These are phyloP conservation scores for Leptographium galeiforme DNA, from an alignment of 2,329 filamentous ascomycete genomes.

Conservation along the genomic window DNA sequence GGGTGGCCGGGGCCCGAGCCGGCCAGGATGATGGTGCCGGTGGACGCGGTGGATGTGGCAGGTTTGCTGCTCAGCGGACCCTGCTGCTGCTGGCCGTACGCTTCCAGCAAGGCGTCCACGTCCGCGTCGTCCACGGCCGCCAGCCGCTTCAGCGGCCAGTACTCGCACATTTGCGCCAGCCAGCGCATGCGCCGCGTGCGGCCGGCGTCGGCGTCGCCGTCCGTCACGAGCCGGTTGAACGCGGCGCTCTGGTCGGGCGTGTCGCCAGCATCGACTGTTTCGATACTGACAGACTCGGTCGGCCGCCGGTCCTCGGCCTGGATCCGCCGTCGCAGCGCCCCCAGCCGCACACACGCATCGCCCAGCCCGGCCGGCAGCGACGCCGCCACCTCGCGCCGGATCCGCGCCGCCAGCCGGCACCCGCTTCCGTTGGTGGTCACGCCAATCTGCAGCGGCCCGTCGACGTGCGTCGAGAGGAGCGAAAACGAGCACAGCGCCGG, in stretches of 20 bases:
- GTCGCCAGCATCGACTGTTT: constrained; percentile 30
- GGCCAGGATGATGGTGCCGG: constrained; percentile 70
- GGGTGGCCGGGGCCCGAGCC: constrained; percentile 90
- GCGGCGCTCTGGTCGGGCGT: constrained; percentile 61
- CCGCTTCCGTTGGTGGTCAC: constrained; percentile 91
- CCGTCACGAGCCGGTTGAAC: constrained; percentile 73
- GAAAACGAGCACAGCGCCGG: constrained; percentile 81
- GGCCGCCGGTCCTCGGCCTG: constrained; percentile 22
- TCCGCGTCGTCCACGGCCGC: constrained; percentile 70
- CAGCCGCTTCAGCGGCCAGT: constrained; percentile 82
- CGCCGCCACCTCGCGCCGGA: constrained; percentile 76
- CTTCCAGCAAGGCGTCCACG: constrained; percentile 60
- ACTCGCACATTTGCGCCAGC: constrained; percentile 94
- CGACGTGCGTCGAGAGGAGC: constrained; percentile 74
- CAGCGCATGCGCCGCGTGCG: constrained; percentile 79
- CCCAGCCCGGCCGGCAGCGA: constrained; percentile 66
- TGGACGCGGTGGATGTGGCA: too few relatives aligned
- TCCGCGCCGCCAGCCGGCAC: constrained; percentile 82
- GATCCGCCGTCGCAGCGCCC: constrained; percentile 55
- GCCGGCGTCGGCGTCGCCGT: constrained; percentile 58
- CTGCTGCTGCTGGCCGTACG: constrained; percentile 37
- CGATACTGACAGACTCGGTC: not conserved
- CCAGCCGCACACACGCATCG: constrained; percentile 61
- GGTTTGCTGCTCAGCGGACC: too few relatives aligned
- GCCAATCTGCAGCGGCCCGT: constrained; percentile 86